phyloP scores from a whole-genome alignment of 345 rosid species.

The Populus tremula region DNA sequence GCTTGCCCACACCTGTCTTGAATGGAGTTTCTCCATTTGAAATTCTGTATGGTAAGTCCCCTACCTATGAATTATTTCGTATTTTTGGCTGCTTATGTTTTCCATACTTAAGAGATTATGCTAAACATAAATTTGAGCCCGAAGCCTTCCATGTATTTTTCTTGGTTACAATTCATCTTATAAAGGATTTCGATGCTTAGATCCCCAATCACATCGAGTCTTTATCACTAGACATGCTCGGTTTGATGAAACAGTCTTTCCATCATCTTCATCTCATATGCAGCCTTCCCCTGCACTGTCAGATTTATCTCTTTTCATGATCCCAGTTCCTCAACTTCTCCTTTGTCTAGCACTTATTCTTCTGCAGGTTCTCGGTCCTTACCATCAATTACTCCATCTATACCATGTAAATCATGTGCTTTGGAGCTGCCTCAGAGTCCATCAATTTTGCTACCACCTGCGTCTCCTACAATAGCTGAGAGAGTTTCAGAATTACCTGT shows the following conservation, averaged over 20 bases:
- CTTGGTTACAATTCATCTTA: neutral
- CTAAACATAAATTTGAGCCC: neutral
- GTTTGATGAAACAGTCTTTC: conserved; percentile 1
- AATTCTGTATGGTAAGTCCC: neutral
- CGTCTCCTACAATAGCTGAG: too few relatives aligned
- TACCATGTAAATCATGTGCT: too few relatives aligned
- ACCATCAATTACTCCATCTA: too few relatives aligned
- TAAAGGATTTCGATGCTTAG: neutral
- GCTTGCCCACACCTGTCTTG: neutral
- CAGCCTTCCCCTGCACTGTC: too few relatives aligned
- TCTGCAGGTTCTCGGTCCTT: neutral
- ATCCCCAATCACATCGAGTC: neutral
- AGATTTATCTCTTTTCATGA: neutral
- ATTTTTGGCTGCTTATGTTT: neutral
- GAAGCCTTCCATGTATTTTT: neutral
- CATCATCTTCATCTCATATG: neutral
- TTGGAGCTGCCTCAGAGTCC: too few relatives aligned
- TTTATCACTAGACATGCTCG: neutral
- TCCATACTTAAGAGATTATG: neutral
- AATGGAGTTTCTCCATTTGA: neutral
- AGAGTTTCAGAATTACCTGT: too few relatives aligned
- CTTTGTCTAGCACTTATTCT: neutral
- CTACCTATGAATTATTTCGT: neutral
- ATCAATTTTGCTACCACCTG: too few relatives aligned
- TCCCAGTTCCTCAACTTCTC: neutral